These are phyloP conservation scores for Lithohypha guttulata DNA, from an alignment of 2,329 filamentous ascomycete genomes.

Conservation along the genomic window DNA sequence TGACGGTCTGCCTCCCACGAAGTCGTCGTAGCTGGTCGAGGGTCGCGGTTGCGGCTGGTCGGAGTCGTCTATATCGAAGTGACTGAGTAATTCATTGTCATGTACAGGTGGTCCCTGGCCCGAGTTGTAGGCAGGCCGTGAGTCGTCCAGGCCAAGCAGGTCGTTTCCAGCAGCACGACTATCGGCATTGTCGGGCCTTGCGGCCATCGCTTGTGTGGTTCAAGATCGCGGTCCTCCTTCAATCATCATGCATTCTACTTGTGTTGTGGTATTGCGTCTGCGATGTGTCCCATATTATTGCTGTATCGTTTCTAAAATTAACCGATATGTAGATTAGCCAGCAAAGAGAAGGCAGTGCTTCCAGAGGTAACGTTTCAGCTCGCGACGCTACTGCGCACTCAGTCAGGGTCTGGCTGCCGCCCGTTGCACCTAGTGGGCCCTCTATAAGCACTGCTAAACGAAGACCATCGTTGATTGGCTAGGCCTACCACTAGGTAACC, in stretches of 20 bases:
- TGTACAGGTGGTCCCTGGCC: conserved; percentile 68
- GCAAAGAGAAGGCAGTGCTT: too few relatives aligned
- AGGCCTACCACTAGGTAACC: too few relatives aligned
- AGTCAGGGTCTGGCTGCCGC: too few relatives aligned
- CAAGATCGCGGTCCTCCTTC: conserved; percentile 1
- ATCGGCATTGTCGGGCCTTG: conserved; percentile 16
- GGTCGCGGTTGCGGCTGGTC: conserved; percentile 58
- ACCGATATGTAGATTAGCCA: neutral
- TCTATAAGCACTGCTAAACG: too few relatives aligned
- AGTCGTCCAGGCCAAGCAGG: conserved; percentile 33
- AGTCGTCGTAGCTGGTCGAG: conserved; percentile 89
- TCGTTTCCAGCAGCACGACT: conserved; percentile 26
- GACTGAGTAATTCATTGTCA: conserved; percentile 68
- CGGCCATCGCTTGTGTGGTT: conserved; percentile 15
- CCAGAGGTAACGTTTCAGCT: too few relatives aligned
- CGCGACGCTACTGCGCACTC: too few relatives aligned
- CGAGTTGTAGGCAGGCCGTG: conserved; percentile 50
- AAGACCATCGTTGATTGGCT: too few relatives aligned
- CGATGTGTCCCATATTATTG: neutral
- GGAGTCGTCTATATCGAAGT: conserved; percentile 59
- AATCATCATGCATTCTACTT: neutral
- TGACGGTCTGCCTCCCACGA: conserved; percentile 59
- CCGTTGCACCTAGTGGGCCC: too few relatives aligned
- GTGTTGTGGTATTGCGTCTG: neutral
- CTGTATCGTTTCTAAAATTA: neutral